phyloP scores from a whole-genome alignment of 2,329 filamentous ascomycete species.

The Colletotrichum gigasporum region DNA sequence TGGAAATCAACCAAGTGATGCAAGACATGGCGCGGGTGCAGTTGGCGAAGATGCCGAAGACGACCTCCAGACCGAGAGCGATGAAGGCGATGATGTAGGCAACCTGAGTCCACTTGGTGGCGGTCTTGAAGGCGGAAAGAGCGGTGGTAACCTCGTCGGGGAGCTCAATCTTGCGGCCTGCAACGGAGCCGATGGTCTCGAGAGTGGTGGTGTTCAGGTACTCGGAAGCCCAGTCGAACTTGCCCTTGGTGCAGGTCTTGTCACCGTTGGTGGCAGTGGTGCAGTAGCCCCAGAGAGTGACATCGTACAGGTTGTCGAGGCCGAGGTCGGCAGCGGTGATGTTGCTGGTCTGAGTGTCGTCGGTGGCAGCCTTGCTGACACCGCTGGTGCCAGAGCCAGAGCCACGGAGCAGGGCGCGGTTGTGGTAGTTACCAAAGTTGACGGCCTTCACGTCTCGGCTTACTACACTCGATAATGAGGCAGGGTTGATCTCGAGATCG shows the following conservation, averaged over 20 bases:
- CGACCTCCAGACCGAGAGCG: slow-evolving; percentile 74
- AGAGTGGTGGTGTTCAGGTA: slow-evolving; percentile 73
- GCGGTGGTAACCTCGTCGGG: slow-evolving; percentile 73
- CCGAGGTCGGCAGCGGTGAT: slow-evolving; percentile 67
- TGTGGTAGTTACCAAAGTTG: slow-evolving; percentile 47
- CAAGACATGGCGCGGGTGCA: slow-evolving; percentile 86
- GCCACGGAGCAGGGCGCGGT: slow-evolving; percentile 43
- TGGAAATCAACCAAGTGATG: slow-evolving; percentile 80
- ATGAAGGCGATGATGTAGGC: slow-evolving; percentile 80
- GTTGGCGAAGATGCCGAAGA: slow-evolving; percentile 83
- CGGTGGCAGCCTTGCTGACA: slow-evolving; percentile 38
- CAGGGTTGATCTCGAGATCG: slow-evolving; percentile 63
- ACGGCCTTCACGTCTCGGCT: slow-evolving; percentile 35
- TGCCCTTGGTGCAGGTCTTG: slow-evolving; percentile 74
- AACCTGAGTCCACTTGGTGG: slow-evolving; percentile 85
- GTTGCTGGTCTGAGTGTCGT: slow-evolving; percentile 48
- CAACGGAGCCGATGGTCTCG: slow-evolving; percentile 58
- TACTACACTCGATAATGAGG: slow-evolving; percentile 39
- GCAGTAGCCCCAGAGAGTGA: slow-evolving; percentile 92
- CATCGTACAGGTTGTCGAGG: slow-evolving; percentile 80
- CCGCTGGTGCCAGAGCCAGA: slow-evolving; percentile 34
- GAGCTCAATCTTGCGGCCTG: slow-evolving; percentile 68
- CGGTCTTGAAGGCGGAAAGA: slow-evolving; percentile 76
- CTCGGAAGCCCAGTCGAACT: slow-evolving; percentile 81
- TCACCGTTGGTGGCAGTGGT: slow-evolving; percentile 64